Conservation (phyloP, 768 basidiomycete species). For the Pisolithus marmoratus region DNA sequence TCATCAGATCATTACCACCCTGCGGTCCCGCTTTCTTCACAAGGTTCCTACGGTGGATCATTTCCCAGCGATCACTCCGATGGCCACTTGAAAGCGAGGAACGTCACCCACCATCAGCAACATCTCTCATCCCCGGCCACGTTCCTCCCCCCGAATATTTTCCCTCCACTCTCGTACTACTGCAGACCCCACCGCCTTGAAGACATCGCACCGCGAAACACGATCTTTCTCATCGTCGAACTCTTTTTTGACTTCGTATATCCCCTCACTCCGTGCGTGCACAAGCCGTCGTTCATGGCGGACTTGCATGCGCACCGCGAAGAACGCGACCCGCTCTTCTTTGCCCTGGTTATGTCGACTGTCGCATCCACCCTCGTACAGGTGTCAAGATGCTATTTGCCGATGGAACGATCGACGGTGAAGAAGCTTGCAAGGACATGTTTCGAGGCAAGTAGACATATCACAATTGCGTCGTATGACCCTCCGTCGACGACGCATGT, state of each 20-base stretch:
- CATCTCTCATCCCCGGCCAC: neutral
- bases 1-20: conserved; percentile 53
- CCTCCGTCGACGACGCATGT: conserved; percentile 81
- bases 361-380: conserved; percentile 85
- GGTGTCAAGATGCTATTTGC: conserved; percentile 82
- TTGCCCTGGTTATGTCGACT: conserved; percentile 84
- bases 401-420: conserved; percentile 81
- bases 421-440: conserved; percentile 77
- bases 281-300: conserved; percentile 90
- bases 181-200: conserved; percentile 75
- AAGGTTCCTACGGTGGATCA: conserved; percentile 34
- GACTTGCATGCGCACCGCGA: conserved; percentile 76
- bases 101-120: neutral
- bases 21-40: conserved; percentile 26
- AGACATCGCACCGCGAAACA: conserved; percentile 76
- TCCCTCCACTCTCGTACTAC: conserved; percentile 64
- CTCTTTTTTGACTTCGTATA: conserved; percentile 95
- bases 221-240: conserved; percentile 74
- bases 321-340: conserved; percentile 86
- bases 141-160: conserved; percentile 36
- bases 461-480: conserved; percentile 75
- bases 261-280: conserved; percentile 84
- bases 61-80: neutral
- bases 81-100: neutral
- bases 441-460: conserved; percentile 76